Conservation (phyloP, 495 filamentous ascomycete genomes). For the Podospora australis region DNA sequence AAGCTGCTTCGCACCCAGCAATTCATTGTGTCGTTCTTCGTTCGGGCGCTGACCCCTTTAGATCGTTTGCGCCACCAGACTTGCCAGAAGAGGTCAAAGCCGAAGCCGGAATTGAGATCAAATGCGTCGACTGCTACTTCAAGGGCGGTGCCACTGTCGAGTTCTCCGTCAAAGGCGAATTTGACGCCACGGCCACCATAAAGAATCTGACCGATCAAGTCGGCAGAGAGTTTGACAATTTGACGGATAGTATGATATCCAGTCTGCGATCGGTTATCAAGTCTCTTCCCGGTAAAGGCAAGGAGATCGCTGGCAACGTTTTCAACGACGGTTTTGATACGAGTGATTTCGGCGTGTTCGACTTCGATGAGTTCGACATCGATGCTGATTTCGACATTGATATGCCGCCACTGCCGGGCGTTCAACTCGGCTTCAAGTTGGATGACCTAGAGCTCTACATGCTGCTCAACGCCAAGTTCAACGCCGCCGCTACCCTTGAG, state of each 20-base stretch:
- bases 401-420: conserved; percentile 36
- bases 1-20: no score
- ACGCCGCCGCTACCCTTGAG: conserved; percentile 36
- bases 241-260: no score
- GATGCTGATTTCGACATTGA: conserved; percentile 31
- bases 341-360: no score
- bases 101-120: conserved; percentile 43
- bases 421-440: conserved; percentile 39
- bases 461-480: conserved; percentile 39
- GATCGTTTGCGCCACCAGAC: no score
- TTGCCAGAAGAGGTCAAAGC: no score
- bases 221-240: conserved; percentile 22
- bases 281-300: no score
- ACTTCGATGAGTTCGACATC: conserved; percentile 27
- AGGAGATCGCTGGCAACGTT: no score
- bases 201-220: conserved; percentile 26
- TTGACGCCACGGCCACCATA: conserved; percentile 25
- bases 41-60: no score
- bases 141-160: conserved; percentile 38
- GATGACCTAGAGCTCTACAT: conserved; percentile 46
- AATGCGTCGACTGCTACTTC: conserved; percentile 46
- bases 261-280: no score
- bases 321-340: no score
- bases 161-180: conserved; percentile 33
- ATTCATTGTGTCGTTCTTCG: no score